phyloP scores from a whole-genome alignment of 805 yeast genomes.

The Hanseniaspora vineae region DNA sequence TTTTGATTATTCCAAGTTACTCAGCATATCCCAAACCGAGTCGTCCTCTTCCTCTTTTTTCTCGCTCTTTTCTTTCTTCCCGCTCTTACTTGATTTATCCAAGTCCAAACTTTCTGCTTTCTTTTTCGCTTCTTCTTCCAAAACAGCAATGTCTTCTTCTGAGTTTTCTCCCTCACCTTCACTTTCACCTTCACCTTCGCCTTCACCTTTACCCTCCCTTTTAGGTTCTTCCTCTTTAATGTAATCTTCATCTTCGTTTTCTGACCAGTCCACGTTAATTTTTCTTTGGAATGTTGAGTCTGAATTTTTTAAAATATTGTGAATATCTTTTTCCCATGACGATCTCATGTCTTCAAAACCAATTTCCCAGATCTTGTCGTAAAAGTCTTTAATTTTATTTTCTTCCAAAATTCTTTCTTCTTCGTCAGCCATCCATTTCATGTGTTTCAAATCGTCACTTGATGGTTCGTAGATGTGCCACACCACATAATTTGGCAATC shows the following conservation, averaged over 20 bases:
- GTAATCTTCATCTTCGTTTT: constrained; percentile 14
- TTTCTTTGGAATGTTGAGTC: constrained; percentile 41
- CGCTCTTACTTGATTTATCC: constrained; percentile 1
- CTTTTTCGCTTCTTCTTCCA: background rate
- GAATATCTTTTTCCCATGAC: constrained; percentile 63
- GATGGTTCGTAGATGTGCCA: constrained; percentile 98
- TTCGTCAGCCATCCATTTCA: constrained; percentile 83
- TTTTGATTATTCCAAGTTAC: background rate
- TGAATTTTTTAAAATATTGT: constrained; percentile 61
- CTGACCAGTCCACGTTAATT: constrained; percentile 58
- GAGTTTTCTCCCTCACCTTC: background rate
- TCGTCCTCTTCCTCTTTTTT: background rate
- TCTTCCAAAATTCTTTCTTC: constrained; percentile 54
- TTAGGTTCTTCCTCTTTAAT: background rate
- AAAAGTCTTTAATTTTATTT: constrained; percentile 48
- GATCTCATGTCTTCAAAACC: constrained; percentile 68
- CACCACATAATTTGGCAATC: constrained; percentile 86
- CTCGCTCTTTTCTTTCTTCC: background rate
- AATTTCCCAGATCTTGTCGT: constrained; percentile 58
- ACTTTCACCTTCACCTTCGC: constrained; percentile 1
- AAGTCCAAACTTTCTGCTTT: background rate
- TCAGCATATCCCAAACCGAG: background rate
- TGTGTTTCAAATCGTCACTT: constrained; percentile 73
- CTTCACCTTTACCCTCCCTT: background rate
- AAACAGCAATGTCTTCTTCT: constrained; percentile 2